Percentiles rank a stretch among this genome's conserved stretches.
phyloP scores from a whole-genome alignment of 352 stramenopile genomes.

The Phytophthora hibernalis region DNA sequence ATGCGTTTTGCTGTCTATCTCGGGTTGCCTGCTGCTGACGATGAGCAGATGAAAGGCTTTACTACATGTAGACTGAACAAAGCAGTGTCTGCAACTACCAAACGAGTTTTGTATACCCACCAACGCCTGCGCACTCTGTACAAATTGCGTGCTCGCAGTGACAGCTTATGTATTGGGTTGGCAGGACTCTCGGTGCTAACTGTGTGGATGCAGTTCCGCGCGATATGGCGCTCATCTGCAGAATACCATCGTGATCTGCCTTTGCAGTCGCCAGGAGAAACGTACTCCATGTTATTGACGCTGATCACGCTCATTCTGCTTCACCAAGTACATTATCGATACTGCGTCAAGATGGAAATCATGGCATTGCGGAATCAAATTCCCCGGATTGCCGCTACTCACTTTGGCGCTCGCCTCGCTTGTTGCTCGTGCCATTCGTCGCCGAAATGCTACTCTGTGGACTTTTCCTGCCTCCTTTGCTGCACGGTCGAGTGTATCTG shows the following conservation, averaged over 20 bases:
- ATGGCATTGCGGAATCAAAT: conserved; percentile 61
- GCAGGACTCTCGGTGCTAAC: conserved; percentile 44
- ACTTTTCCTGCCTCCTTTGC: conserved; percentile 54
- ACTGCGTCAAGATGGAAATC: conserved; percentile 62
- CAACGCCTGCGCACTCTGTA: conserved; percentile 40
- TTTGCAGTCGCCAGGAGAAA: conserved; percentile 58
- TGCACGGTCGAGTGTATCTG: conserved; percentile 53
- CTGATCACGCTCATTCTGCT: conserved; percentile 53
- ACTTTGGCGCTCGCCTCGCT: conserved; percentile 25
- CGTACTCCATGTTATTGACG: conserved; percentile 51
- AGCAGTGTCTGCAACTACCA: conserved; percentile 25
- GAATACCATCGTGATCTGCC: conserved; percentile 21
- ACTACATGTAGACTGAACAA: conserved; percentile 34
- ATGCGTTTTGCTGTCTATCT: conserved; percentile 46
- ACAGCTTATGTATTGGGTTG: conserved; percentile 47
- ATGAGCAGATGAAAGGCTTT: neutral
- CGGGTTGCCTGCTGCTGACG: conserved; percentile 20
- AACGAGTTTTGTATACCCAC: conserved; percentile 32
- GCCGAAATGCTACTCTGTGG: conserved; percentile 51
- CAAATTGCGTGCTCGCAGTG: conserved; percentile 38
- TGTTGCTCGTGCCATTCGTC: conserved; percentile 54
- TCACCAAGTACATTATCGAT: conserved; percentile 54
- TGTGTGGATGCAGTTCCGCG: conserved; percentile 64
- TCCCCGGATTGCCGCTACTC: conserved; percentile 22
- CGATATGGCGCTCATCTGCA: conserved; percentile 56